phyloP scores from a whole-genome alignment of 75 land plant genomes.

The Picea glauca region DNA sequence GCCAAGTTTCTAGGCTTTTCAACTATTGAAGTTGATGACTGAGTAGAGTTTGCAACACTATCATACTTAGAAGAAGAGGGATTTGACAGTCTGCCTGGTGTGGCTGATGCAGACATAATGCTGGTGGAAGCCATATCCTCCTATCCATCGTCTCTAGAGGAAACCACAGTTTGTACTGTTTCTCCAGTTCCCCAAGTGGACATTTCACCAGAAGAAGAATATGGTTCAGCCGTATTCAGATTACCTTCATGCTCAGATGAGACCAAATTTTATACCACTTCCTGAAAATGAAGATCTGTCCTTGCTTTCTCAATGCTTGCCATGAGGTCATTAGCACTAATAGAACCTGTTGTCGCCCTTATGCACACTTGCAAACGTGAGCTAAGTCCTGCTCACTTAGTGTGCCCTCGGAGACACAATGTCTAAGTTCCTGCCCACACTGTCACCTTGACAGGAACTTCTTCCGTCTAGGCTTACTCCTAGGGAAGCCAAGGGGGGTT shows the following conservation, averaged over 20 bases:
- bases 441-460: too few species aligned
- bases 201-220: not conserved
- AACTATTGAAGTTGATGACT: not conserved
- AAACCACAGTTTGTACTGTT: not conserved
- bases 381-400: too few species aligned
- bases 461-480: too few species aligned
- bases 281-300: constrained; percentile 3
- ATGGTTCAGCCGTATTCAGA: not conserved
- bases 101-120: not conserved
- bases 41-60: not conserved
- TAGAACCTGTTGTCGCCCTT: too few species aligned
- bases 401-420: too few species aligned
- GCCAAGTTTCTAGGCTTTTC: not conserved
- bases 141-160: not conserved
- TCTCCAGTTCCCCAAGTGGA: not conserved
- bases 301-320: constrained; percentile 1
- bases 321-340: not conserved
- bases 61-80: not conserved
- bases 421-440: too few species aligned
- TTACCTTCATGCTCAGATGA: not conserved
- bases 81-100: not conserved
- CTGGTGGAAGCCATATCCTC: not conserved
- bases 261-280: not conserved
- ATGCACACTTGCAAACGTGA: too few species aligned
- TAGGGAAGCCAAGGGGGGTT: too few species aligned